phyloP scores from a whole-genome alignment of 2,329 filamentous ascomycete species.

The Trichoderma breve region DNA sequence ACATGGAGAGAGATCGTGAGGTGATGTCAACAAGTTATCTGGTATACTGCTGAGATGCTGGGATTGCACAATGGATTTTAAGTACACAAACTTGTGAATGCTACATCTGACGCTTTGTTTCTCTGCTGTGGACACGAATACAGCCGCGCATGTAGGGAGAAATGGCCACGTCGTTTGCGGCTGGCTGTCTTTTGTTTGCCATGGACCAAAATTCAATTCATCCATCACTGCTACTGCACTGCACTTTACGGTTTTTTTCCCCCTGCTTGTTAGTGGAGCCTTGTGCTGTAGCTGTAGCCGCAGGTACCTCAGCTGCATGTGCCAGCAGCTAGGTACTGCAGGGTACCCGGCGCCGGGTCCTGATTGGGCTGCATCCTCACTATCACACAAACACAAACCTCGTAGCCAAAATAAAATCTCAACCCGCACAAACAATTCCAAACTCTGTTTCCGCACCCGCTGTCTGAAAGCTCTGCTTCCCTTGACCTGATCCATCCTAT shows the following conservation, averaged over 20 bases:
- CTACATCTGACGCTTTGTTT: background rate
- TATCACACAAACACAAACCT: conserved; percentile 18
- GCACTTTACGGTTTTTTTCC: background rate
- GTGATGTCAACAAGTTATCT: background rate
- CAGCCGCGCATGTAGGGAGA: background rate
- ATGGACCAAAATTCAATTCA: background rate
- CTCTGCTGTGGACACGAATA: background rate
- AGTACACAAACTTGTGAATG: background rate
- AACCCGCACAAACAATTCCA: conserved; percentile 5
- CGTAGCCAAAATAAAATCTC: conserved; percentile 7
- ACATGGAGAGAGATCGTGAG: background rate
- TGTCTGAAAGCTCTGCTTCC: background rate
- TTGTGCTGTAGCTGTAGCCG: background rate
- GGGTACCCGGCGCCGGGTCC: background rate
- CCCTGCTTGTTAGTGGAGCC: background rate
- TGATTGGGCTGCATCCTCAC: conserved; percentile 10
- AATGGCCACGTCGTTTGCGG: background rate
- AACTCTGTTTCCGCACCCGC: conserved; percentile 2
- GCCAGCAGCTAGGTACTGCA: background rate
- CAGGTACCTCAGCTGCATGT: background rate
- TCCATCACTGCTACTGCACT: background rate
- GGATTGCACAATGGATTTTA: background rate
- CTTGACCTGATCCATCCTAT: background rate
- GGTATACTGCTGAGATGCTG: background rate
- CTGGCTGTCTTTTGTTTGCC: background rate